phyloP scores from a whole-genome alignment of 2,329 filamentous ascomycete species.

The Chaetothyriales sp. region DNA sequence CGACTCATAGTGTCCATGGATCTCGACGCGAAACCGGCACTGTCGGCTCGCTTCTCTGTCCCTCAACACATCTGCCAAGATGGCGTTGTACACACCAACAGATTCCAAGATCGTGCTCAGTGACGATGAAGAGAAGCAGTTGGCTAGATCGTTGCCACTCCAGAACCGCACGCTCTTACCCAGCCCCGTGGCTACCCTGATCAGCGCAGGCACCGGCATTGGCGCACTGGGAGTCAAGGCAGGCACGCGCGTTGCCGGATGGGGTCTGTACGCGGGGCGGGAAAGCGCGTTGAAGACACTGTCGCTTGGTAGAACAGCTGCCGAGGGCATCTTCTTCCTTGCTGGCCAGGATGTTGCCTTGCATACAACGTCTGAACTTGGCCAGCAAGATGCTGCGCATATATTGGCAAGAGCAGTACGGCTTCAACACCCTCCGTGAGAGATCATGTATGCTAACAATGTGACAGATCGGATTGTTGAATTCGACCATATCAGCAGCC shows the following conservation, averaged over 20 bases:
- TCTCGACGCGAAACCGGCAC: not conserved
- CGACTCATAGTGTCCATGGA: not conserved
- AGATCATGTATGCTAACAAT: constrained; percentile 2
- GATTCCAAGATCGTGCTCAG: not conserved
- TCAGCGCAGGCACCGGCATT: constrained; percentile 32
- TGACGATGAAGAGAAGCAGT: not conserved
- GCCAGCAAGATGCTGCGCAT: constrained; percentile 30
- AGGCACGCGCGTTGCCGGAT: constrained; percentile 30
- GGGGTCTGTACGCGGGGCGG: constrained; percentile 31
- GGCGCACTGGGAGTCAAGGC: constrained; percentile 33
- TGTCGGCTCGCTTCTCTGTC: not conserved
- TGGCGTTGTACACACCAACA: not conserved
- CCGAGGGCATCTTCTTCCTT: constrained; percentile 31
- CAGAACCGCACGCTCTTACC: constrained; percentile 28
- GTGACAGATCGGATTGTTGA: constrained; percentile 29
- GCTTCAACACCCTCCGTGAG: constrained; percentile 1
- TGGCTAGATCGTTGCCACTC: not conserved
- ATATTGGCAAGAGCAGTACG: constrained; percentile 34
- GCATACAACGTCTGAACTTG: constrained; percentile 35
- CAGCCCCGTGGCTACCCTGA: constrained; percentile 29
- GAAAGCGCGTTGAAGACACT: constrained; percentile 32
- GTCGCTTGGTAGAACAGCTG: constrained; percentile 31
- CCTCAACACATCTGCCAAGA: not conserved
- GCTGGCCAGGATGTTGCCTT: constrained; percentile 32
- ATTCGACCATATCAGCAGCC: constrained; percentile 32